Evolutionary conservation across 495 filamentous ascomycete species (phyloP).

Genomic region (Aspergillus mulundensis): DNA sequence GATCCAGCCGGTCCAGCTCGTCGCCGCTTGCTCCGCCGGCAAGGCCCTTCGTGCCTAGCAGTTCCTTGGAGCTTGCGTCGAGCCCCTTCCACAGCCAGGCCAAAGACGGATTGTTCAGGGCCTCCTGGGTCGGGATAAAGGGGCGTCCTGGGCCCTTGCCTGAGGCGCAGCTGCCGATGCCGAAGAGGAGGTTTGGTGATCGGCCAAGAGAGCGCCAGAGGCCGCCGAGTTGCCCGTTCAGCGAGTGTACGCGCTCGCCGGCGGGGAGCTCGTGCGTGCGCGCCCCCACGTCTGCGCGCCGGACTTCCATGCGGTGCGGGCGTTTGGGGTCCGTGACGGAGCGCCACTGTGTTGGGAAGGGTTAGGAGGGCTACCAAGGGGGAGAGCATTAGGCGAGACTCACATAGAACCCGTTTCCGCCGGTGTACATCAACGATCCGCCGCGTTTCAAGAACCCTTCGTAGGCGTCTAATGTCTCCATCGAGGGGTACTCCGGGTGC

Average conservation of each 20-base stretch:
- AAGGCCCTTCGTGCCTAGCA: not conserved
- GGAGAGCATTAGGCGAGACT: not conserved
- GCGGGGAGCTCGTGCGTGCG: not conserved
- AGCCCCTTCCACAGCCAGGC: too few species aligned
- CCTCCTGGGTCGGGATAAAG: not conserved
- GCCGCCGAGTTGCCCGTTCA: not conserved
- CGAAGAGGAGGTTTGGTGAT: not conserved
- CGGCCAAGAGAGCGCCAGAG: not conserved
- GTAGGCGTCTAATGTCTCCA: conserved; percentile 20
- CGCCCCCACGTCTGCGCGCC: not conserved
- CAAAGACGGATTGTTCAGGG: not conserved
- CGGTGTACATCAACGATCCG: not conserved
- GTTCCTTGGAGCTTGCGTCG: not conserved
- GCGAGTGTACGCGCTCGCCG: not conserved
- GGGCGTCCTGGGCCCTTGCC: not conserved
- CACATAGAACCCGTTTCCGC: not conserved
- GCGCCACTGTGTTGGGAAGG: not conserved
- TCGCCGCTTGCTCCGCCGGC: conserved; percentile 15
- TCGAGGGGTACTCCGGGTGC: not conserved
- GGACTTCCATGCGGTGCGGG: not conserved
- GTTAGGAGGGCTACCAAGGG: not conserved
- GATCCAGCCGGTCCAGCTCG: conserved; percentile 30
- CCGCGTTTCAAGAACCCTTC: not conserved
- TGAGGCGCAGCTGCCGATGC: not conserved
- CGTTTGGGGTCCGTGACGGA: not conserved